Evolutionary conservation across 129 eudicot species (phyloP), one percentile per base, ranked within the genome.

Genomic region (Tagetes patula): DNA sequence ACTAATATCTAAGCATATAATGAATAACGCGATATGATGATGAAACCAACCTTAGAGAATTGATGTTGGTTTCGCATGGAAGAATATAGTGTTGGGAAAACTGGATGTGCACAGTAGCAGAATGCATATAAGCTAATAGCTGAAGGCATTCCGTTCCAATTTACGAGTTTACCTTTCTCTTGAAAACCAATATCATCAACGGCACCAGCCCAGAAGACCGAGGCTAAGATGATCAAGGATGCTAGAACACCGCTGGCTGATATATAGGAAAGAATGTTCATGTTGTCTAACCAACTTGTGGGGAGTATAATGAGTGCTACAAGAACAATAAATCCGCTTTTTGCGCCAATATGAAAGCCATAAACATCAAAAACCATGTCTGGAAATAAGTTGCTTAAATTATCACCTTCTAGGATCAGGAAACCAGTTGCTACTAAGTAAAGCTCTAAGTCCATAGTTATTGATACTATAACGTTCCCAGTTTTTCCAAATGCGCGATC

Each of bases 91-190:
- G 94, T 85, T 20, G 98, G 96, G 61, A 92, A 92, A 76, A 89
- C 94, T 2, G 98, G 98, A 83, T 89, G 98, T 62, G 94, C 94
- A 53, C 98, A 92, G 34, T 85, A 92, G 65, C 98, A 92, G 49
- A 89, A 89, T 11, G 95, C 84, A 8, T 87, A 92, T 27, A 92
- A 77, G 89, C 96, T 92, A 39, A 81, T 75, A 72, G 96, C 84
- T 8, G 87, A 77, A 0, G 98, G 91, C 30, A 92, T 71, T 41
- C 98, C 96, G 3, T 54, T 76, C 84, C 81, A 84, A 55, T 85
- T 85, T n/a, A 82, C 43, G 34, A 85, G 45, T 2, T 65, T 65
- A 2, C 96, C 98, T 75, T 63, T 84, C 67, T 80, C 64, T 1
- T 85, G 84, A 59, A 92, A 92, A 45, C 94, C 91, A 34, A 92